These are phyloP conservation scores for Radiomyces spectabilis DNA, from an alignment of 192 early-diverging fungal genomes.

Conservation along the genomic window DNA sequence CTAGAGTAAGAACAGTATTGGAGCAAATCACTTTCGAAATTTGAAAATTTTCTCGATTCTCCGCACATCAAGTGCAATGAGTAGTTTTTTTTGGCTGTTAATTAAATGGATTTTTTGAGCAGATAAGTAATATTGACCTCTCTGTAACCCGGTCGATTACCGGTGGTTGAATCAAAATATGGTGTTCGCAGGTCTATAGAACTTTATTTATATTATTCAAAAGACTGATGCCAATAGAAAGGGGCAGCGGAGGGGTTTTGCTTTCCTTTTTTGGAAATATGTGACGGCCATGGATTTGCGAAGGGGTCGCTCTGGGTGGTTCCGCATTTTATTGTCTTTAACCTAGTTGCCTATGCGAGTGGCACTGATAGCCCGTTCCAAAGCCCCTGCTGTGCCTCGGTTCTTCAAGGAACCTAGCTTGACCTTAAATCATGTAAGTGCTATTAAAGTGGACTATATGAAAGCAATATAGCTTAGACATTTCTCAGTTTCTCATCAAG, in stretches of 20 bases:
- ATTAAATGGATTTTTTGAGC: too few species aligned
- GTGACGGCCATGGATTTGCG: not conserved
- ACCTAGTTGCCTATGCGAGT: constrained; percentile 2
- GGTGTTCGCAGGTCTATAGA: too few species aligned
- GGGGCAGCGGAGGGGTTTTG: not conserved
- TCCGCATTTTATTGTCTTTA: not conserved
- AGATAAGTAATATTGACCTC: too few species aligned
- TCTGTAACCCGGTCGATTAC: too few species aligned
- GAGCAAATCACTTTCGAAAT: too few species aligned
- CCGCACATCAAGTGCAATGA: too few species aligned
- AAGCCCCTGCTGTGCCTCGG: constrained; percentile 14
- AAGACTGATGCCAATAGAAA: not conserved
- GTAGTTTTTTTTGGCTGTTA: too few species aligned
- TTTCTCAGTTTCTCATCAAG: constrained; percentile 15
- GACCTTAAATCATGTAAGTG: constrained; percentile 24
- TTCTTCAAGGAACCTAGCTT: constrained; percentile 19
- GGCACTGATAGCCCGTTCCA: not conserved
- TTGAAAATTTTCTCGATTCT: too few species aligned
- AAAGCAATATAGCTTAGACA: not conserved
- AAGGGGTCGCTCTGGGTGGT: not conserved
- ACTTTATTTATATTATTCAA: not conserved
- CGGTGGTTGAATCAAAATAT: too few species aligned
- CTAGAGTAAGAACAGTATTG: too few species aligned
- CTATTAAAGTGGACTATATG: too few species aligned
- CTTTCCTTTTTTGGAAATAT: not conserved